phyloP scores from a whole-genome alignment of 2,329 filamentous ascomycete species.

The Aspergillus vadensis region DNA sequence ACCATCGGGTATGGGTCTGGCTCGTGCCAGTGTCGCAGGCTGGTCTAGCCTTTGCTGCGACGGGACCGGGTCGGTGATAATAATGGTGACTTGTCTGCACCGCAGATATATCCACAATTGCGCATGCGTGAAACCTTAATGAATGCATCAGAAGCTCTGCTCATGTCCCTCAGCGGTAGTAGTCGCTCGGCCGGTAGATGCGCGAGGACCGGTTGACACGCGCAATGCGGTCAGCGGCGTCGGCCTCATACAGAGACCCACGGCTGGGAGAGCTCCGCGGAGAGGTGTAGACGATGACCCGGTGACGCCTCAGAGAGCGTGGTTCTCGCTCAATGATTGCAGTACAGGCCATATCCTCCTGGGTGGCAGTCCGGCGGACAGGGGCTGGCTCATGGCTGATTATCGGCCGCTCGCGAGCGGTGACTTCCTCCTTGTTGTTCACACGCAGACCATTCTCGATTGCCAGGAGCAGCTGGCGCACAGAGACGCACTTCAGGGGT shows the following conservation, averaged over 20 bases:
- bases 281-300: constrained; percentile 39
- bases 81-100: background rate
- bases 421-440: constrained; percentile 18
- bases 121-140: background rate
- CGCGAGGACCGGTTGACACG: constrained; percentile 34
- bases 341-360: constrained; percentile 17
- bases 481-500: constrained; percentile 38
- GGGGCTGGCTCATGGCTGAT: constrained; percentile 37
- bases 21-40: background rate
- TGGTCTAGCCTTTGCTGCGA: background rate
- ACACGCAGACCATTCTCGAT: constrained; percentile 45
- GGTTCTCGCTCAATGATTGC: constrained; percentile 35
- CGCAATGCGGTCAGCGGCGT: constrained; percentile 37
- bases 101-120: background rate
- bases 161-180: constrained; percentile 29
- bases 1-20: background rate
- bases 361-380: constrained; percentile 28
- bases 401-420: constrained; percentile 9
- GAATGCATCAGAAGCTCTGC: background rate
- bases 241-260: constrained; percentile 39
- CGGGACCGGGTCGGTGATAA: background rate
- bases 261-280: constrained; percentile 37
- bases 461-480: constrained; percentile 44
- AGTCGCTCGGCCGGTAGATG: constrained; percentile 33
- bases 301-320: constrained; percentile 28